A percentile compares a stretch with the other conserved stretches of the same genome.
Conservation (phyloP, 345 rosid species). For the Crucihimalaya himalaica region DNA sequence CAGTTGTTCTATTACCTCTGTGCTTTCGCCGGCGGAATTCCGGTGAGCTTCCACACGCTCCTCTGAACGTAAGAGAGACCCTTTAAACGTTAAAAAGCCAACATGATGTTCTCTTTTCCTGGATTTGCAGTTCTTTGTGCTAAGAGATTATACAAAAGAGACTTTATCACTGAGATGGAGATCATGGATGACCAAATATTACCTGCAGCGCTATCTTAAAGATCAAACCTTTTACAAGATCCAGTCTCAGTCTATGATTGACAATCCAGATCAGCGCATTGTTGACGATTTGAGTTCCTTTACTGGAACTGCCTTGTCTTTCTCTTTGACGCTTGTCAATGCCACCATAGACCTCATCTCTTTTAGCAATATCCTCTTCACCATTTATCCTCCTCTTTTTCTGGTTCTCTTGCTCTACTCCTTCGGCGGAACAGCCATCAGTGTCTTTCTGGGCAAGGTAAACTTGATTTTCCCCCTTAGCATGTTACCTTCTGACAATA, state of each 20-base stretch:
- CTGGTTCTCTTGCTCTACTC: conserved; percentile 78
- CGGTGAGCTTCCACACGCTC: conserved; percentile 64
- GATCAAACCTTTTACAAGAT: conserved; percentile 83
- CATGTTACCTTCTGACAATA: neutral
- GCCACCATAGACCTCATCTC: conserved; percentile 91
- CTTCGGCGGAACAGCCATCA: conserved; percentile 82
- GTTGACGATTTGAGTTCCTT: conserved; percentile 90
- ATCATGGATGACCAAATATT: conserved; percentile 92
- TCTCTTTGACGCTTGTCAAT: conserved; percentile 79
- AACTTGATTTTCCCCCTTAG: neutral
- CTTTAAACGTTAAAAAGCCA: neutral
- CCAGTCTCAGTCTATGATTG: conserved; percentile 89
- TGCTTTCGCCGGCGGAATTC: conserved; percentile 89
- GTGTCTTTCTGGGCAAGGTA: conserved; percentile 89
- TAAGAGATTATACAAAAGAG: conserved; percentile 91
- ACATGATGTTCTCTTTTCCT: neutral
- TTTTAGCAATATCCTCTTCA: conserved; percentile 88
- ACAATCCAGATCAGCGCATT: conserved; percentile 95
- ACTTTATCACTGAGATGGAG: conserved; percentile 87
- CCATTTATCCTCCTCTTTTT: conserved; percentile 89
- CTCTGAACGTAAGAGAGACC: neutral
- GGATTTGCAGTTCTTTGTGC: conserved; percentile 72
- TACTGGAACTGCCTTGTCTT: conserved; percentile 84
- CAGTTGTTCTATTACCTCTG: conserved; percentile 86
- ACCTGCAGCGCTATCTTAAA: conserved; percentile 78